A percentile compares a stretch with the other conserved stretches of the same genome.
These are phyloP conservation scores for Wallacemonas rigidus DNA, from an alignment of 208 protist genomes.

Conservation along the genomic window DNA sequence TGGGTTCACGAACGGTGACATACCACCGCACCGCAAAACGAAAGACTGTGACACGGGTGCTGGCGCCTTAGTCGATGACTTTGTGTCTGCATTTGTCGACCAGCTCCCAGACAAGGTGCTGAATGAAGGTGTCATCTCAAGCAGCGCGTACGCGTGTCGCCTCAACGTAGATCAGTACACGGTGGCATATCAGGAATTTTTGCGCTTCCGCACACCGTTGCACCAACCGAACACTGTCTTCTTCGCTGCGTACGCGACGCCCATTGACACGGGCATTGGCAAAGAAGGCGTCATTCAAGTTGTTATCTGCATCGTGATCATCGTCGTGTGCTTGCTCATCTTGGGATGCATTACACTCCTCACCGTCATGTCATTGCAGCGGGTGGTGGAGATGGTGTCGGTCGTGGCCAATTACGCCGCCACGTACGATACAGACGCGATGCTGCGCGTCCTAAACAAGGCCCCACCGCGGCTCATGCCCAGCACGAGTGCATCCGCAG, in stretches of 20 bases:
- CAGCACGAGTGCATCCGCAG: slow-evolving; percentile 22
- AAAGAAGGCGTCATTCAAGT: slow-evolving; percentile 42
- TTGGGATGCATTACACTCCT: slow-evolving; percentile 45
- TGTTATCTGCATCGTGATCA: slow-evolving; percentile 54
- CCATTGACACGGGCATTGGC: slow-evolving; percentile 32
- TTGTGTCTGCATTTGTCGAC: slow-evolving; percentile 29
- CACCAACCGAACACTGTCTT: slow-evolving; percentile 29
- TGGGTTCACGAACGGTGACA: not conserved
- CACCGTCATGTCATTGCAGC: slow-evolving; percentile 46
- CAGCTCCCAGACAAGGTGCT: slow-evolving; percentile 6
- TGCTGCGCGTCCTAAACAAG: slow-evolving; percentile 42
- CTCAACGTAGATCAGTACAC: slow-evolving; percentile 27
- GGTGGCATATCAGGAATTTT: slow-evolving; percentile 46
- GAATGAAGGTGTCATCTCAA: slow-evolving; percentile 5
- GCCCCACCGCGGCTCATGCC: slow-evolving; percentile 15
- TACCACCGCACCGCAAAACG: too few relatives aligned
- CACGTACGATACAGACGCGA: slow-evolving; percentile 56
- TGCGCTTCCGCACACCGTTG: slow-evolving; percentile 29
- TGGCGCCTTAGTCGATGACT: slow-evolving; percentile 20
- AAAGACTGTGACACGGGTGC: not conserved
- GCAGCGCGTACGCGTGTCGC: slow-evolving; percentile 14
- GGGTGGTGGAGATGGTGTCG: slow-evolving; percentile 51
- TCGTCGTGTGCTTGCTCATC: slow-evolving; percentile 47
- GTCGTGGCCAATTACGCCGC: slow-evolving; percentile 50
- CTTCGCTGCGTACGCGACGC: slow-evolving; percentile 55